Evolutionary conservation across 345 rosid genomes (phyloP).

Genomic region (Melaleuca alternifolia): DNA sequence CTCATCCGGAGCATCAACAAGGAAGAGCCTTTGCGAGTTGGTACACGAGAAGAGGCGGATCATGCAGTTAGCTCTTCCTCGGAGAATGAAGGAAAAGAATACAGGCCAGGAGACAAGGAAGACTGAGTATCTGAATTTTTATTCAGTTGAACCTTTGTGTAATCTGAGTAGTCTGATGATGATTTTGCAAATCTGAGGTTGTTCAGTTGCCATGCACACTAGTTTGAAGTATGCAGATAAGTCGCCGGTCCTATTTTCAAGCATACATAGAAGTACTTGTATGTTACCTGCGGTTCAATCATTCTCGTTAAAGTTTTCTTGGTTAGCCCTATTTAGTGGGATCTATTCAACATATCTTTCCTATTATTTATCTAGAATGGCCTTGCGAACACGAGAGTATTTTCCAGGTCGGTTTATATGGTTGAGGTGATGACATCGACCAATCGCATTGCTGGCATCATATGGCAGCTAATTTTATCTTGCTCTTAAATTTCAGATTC

Average conservation of each 20-base stretch:
- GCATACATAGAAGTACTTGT: not conserved
- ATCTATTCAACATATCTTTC: not conserved
- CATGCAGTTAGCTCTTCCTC: constrained; percentile 17
- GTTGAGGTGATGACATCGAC: not conserved
- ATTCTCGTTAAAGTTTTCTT: not conserved
- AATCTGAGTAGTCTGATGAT: not conserved
- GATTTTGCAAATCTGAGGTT: not conserved
- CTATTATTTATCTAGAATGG: not conserved
- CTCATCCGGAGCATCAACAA: constrained; percentile 35
- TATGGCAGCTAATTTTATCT: not conserved
- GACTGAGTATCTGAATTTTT: constrained; percentile 20
- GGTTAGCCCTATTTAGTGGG: not conserved
- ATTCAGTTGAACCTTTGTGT: not conserved
- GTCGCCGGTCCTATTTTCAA: not conserved
- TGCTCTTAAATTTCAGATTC: not conserved
- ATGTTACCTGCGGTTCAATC: not conserved
- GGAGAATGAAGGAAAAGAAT: constrained; percentile 25
- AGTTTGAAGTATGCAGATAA: not conserved
- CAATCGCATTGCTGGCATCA: not conserved
- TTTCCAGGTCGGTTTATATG: not conserved
- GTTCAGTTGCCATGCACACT: not conserved
- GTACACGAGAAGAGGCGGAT: constrained; percentile 23
- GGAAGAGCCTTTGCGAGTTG: constrained; percentile 44
- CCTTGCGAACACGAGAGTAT: not conserved
- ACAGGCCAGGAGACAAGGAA: constrained; percentile 47